A percentile compares a stretch with the other conserved stretches of the same genome.
These are phyloP conservation scores for Petunia hybrid DNA, from an alignment of 305 asterid genomes.

Conservation along the genomic window DNA sequence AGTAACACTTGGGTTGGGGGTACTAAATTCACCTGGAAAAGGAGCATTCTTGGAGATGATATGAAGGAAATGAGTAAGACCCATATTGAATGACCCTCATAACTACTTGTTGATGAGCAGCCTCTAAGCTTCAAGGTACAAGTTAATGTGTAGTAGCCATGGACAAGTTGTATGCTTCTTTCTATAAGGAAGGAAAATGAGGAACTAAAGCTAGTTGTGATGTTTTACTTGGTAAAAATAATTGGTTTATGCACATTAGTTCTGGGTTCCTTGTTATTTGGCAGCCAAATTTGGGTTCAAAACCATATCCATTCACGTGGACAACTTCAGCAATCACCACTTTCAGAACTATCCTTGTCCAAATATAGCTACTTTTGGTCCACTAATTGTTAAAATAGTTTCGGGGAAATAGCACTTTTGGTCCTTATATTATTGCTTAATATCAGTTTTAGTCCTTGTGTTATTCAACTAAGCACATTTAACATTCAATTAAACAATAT, in stretches of 20 bases:
- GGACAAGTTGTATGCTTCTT: background rate
- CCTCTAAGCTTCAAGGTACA: background rate
- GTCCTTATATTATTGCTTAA: no score
- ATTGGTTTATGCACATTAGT: background rate
- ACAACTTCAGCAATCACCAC: background rate
- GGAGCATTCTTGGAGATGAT: constrained; percentile 28
- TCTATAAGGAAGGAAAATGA: background rate
- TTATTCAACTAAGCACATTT: no score
- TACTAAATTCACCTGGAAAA: constrained; percentile 33
- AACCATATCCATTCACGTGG: constrained; percentile 2
- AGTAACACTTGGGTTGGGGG: background rate
- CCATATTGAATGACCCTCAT: constrained; percentile 34
- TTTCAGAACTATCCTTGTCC: background rate
- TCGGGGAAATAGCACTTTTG: no score
- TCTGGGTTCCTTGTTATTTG: background rate
- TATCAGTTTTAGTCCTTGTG: no score
- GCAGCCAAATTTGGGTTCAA: background rate
- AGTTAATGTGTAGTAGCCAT: constrained; percentile 24
- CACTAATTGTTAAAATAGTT: background rate
- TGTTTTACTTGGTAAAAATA: no score
- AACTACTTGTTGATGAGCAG: background rate
- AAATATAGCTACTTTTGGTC: background rate
- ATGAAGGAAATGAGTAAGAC: constrained; percentile 37
- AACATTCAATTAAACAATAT: no score
- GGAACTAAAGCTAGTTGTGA: constrained; percentile 7